phyloP scores from a whole-genome alignment of 345 rosid species.

The Punica granatum region DNA sequence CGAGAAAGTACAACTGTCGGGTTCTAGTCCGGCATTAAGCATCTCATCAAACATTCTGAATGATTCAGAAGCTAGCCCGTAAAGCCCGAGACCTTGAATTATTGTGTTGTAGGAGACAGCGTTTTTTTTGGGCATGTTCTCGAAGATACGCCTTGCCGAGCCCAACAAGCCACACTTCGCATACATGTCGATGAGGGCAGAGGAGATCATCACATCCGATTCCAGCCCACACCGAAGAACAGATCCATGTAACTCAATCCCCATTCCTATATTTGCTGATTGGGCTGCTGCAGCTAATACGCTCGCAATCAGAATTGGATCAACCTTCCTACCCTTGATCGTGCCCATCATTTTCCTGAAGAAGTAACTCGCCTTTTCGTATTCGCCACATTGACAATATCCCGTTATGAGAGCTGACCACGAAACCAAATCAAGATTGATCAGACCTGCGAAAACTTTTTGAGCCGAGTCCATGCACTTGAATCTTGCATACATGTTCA shows the following conservation, averaged over 20 bases:
- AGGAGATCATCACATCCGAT: conserved; percentile 47
- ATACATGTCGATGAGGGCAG: conserved; percentile 75
- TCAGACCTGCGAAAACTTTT: conserved; percentile 38
- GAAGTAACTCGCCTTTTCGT: conserved; percentile 37
- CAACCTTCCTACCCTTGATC: conserved; percentile 41
- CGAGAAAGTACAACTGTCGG: conserved; percentile 67
- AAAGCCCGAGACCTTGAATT: conserved; percentile 63
- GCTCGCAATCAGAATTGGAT: conserved; percentile 49
- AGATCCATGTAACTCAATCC: conserved; percentile 50
- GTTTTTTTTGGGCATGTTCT: conserved; percentile 33
- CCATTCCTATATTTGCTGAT: conserved; percentile 39
- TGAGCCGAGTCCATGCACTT: conserved; percentile 45
- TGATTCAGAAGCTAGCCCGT: conserved; percentile 60
- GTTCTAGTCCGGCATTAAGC: conserved; percentile 34
- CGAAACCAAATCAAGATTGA: conserved; percentile 60
- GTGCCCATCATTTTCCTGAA: conserved; percentile 34
- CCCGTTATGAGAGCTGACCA: conserved; percentile 74
- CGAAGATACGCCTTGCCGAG: conserved; percentile 41
- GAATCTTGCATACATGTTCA: conserved; percentile 69
- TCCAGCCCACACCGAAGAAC: conserved; percentile 52
- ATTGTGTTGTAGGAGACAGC: conserved; percentile 58
- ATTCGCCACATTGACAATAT: conserved; percentile 48
- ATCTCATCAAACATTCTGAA: conserved; percentile 52
- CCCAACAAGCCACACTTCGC: conserved; percentile 62
- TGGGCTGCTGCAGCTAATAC: conserved; percentile 54